Percentiles rank a stretch among this genome's conserved stretches.
Evolutionary conservation across 805 yeast genomes (phyloP).

Genomic region (Zygoascus tannicola): DNA sequence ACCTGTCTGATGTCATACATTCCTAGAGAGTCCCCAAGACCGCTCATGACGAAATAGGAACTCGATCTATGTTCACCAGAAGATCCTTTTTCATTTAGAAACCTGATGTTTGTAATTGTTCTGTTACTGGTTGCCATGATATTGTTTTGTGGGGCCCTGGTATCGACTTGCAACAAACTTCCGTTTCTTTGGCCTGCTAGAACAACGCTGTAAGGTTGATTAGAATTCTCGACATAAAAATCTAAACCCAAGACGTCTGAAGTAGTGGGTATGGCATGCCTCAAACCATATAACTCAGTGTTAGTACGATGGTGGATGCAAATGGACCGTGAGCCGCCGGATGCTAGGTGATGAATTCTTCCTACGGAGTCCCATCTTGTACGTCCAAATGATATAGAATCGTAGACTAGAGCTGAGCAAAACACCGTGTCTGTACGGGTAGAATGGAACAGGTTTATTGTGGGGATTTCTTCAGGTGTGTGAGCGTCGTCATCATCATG

Average conservation of each 20-base stretch:
- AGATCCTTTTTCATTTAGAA: constrained; percentile 3
- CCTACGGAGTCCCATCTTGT: background rate
- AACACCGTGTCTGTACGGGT: background rate
- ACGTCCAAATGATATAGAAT: background rate
- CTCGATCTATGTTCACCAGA: background rate
- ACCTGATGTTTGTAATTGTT: constrained; percentile 16
- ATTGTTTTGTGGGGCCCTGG: constrained; percentile 6
- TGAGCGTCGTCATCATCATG: no score
- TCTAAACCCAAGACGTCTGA: constrained; percentile 10
- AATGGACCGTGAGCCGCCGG: background rate
- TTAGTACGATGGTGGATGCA: background rate
- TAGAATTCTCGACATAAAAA: constrained; percentile 4
- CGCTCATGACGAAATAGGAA: constrained; percentile 15
- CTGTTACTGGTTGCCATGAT: constrained; percentile 6
- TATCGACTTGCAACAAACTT: constrained; percentile 10
- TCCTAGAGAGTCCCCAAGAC: constrained; percentile 16
- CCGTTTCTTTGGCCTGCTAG: constrained; percentile 17
- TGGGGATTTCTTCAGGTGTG: no score
- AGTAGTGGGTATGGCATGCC: constrained; percentile 3
- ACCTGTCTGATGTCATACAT: constrained; percentile 10
- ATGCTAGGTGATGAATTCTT: background rate
- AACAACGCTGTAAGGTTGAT: background rate
- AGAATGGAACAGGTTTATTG: background rate
- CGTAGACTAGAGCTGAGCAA: background rate
- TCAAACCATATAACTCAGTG: background rate